Evolutionary conservation across 176 grass and related monocot genomes (phyloP), one percentile per base, ranked within the genome.

Genomic region (Carex kokanica): DNA sequence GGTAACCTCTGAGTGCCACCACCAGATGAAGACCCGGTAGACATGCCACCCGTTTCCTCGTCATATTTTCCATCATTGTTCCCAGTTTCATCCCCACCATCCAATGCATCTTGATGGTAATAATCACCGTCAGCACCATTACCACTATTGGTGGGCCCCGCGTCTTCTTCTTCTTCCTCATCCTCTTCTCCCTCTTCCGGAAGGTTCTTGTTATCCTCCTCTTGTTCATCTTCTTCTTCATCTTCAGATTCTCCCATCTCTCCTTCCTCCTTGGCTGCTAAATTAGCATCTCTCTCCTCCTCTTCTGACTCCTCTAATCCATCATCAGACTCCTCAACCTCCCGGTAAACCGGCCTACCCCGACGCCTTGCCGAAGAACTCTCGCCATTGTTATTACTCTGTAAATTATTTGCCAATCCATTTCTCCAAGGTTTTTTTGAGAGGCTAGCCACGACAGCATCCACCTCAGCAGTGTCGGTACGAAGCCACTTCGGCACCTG

Each of bases 401-500:
- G 85, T 69, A 87, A 61, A 74, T 77, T 88, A 34, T 74, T 84
- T 52, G 93, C 73, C 1, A 71, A 79, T 47, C 85, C 93, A 81
- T 95, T 90, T 90, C 84, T 89, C 32, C 74, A 92, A 55, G 92
- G 85, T 47, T 93, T 99, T 87, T 96, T 99, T 18, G 88, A 90
- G 70, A 99, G 87, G 31, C 85, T 96, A 8, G 82, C 55, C 23
- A 91, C 83, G 40, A 92, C 84, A 66, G 81, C 20, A 89, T 96
- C 93, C 83, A 96, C 86, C 72, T 99, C 97, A 36, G 29, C 84
- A 74, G 97, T 93, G 74, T 17, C 87, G 36, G 86, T 91, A 16
- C 97, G 91, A 40, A 99, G 97, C 97, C 97, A 99, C 86, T 93
- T 93, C 51, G 97, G 97, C 63, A 92, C 86, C 83, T 99, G 91